A percentile compares a stretch with the other conserved stretches of the same genome.
phyloP scores from a whole-genome alignment of 2,329 filamentous ascomycete genomes.

The Periglandula ipomoeae region DNA sequence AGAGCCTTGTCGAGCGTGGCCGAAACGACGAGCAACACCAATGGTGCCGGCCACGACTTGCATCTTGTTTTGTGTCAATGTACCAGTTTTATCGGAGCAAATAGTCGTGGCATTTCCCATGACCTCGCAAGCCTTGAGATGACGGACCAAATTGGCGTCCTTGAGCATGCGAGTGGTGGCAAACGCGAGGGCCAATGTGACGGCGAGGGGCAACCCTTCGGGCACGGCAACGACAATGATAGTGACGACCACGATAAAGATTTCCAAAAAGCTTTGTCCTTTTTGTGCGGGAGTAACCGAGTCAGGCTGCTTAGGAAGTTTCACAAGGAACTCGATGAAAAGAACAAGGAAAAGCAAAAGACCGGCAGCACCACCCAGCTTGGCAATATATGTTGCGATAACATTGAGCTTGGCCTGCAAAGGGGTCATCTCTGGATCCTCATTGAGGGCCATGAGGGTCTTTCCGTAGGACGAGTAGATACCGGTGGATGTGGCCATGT shows the following conservation, averaged over 20 bases:
- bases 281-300: slow-evolving; percentile 55
- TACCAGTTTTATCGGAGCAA: slow-evolving; percentile 61
- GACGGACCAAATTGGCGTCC: slow-evolving; percentile 68
- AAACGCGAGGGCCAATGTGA: slow-evolving; percentile 69
- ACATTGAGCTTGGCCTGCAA: slow-evolving; percentile 68
- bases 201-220: slow-evolving; percentile 66
- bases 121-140: slow-evolving; percentile 69
- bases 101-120: slow-evolving; percentile 72
- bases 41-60: slow-evolving; percentile 53
- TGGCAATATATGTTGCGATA: slow-evolving; percentile 70
- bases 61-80: slow-evolving; percentile 61
- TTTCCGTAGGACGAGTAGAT: slow-evolving; percentile 67
- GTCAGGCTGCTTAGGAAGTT: slow-evolving; percentile 44
- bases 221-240: slow-evolving; percentile 75
- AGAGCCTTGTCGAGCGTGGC: slow-evolving; percentile 24
- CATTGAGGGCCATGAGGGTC: slow-evolving; percentile 64
- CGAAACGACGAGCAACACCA: slow-evolving; percentile 47
- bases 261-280: slow-evolving; percentile 67
- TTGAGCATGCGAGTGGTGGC: slow-evolving; percentile 69
- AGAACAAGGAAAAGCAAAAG: slow-evolving; percentile 75
- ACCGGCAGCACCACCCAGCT: slow-evolving; percentile 67
- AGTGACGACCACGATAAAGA: slow-evolving; percentile 70
- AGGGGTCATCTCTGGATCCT: slow-evolving; percentile 66
- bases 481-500: slow-evolving; percentile 64
- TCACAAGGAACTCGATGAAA: slow-evolving; percentile 74